Evolutionary conservation across 2,329 filamentous ascomycete species (phyloP).

Genomic region (Davidsoniella neocaledoniae): DNA sequence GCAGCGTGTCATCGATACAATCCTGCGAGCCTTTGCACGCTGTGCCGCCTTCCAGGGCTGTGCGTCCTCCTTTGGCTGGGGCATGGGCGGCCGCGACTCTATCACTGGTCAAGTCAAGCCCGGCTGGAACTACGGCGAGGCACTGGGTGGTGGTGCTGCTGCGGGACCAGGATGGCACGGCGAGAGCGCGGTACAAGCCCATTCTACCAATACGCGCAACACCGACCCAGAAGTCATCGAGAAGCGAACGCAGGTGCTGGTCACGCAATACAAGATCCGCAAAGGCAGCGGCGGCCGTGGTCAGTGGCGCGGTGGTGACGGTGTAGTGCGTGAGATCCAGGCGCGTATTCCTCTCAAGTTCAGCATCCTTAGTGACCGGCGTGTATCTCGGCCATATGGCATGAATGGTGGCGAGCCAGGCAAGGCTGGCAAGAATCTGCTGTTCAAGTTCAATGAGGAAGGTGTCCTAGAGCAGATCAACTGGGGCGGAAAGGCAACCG

Average conservation of each 20-base stretch:
- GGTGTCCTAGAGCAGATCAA: conserved; percentile 26
- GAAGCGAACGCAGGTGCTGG: conserved; percentile 49
- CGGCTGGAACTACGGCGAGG: conserved; percentile 79
- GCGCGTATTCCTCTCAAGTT: conserved; percentile 64
- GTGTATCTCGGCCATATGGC: conserved; percentile 62
- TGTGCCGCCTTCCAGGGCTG: conserved; percentile 67
- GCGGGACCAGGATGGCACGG: conserved; percentile 59
- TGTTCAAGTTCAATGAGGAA: conserved; percentile 16
- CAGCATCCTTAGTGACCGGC: conserved; percentile 59
- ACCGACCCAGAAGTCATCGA: conserved; percentile 70
- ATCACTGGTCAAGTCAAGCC: conserved; percentile 23
- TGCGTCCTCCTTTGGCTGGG: conserved; percentile 75
- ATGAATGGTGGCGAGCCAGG: conserved; percentile 56
- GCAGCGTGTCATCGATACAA: conserved; percentile 69
- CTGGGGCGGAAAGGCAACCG: conserved; percentile 43
- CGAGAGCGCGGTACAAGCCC: conserved; percentile 59
- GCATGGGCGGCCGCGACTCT: conserved; percentile 55
- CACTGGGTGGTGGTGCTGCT: conserved; percentile 61
- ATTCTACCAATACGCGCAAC: conserved; percentile 78
- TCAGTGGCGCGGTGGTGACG: conserved; percentile 55
- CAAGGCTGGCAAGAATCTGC: conserved; percentile 43
- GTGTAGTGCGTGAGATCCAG: conserved; percentile 64
- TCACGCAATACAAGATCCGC: conserved; percentile 53
- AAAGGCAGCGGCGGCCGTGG: conserved; percentile 46
- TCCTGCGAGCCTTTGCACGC: conserved; percentile 63